phyloP scores from a whole-genome alignment of 1,284 basidiomycete species.

The Marasmius fiardii region DNA sequence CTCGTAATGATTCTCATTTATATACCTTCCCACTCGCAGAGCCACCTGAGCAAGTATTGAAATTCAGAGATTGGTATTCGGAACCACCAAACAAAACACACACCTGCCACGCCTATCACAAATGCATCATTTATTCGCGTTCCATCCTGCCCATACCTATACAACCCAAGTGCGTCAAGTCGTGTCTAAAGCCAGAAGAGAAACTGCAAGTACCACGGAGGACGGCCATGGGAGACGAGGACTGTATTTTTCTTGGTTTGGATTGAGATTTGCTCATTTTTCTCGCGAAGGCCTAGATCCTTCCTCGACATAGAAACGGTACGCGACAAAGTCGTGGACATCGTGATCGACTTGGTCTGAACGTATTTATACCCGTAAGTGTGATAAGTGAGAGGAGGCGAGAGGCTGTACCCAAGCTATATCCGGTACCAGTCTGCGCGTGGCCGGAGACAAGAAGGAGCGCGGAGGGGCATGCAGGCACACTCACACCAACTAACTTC shows the following conservation, averaged over 20 bases:
- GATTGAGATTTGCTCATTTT: slow-evolving; percentile 14
- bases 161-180: background rate
- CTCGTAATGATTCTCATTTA: no score
- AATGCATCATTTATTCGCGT: slow-evolving; percentile 73
- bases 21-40: slow-evolving; percentile 91
- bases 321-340: background rate
- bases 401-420: no score
- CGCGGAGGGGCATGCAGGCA: no score
- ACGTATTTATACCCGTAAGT: background rate
- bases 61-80: slow-evolving; percentile 4
- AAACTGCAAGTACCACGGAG: slow-evolving; percentile 62
- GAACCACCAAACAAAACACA: slow-evolving; percentile 21
- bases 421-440: background rate
- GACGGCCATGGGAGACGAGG: slow-evolving; percentile 78
- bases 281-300: background rate
- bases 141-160: slow-evolving; percentile 77
- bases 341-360: background rate
- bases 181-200: slow-evolving; percentile 5
- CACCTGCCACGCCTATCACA: slow-evolving; percentile 91
- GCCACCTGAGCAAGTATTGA: slow-evolving; percentile 52
- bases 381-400: background rate
- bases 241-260: slow-evolving; percentile 73
- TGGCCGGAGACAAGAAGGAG: no score
- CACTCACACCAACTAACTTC: no score
- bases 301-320: background rate